A percentile compares a stretch with the other conserved stretches of the same genome.
These are phyloP conservation scores for Colletotrichum nymphaeae DNA, from an alignment of 2,329 filamentous ascomycete genomes.

Conservation along the genomic window DNA sequence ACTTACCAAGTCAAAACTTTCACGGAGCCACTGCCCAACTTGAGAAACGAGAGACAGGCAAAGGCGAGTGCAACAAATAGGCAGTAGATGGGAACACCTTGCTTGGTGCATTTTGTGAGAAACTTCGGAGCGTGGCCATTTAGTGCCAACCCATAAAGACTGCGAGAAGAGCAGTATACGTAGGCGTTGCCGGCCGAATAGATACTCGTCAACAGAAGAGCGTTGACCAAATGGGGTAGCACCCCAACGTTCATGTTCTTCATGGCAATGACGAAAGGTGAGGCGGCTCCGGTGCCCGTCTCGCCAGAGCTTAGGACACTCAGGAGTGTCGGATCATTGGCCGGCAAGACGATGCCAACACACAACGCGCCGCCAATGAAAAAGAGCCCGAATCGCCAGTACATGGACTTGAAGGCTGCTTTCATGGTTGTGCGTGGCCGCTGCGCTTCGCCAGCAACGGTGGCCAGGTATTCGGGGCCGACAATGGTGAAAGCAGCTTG, in stretches of 20 bases:
- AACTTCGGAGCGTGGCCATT: constrained; percentile 63
- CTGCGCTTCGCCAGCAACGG: constrained; percentile 76
- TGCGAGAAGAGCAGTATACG: constrained; percentile 66
- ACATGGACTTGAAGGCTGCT: constrained; percentile 78
- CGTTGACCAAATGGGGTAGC: constrained; percentile 70
- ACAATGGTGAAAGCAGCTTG: constrained; percentile 72
- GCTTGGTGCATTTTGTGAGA: constrained; percentile 64
- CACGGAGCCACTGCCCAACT: constrained; percentile 58
- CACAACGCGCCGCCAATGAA: constrained; percentile 76
- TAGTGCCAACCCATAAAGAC: constrained; percentile 66
- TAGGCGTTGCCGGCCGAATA: constrained; percentile 69
- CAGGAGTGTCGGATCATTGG: constrained; percentile 52
- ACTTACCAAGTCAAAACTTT: constrained; percentile 65
- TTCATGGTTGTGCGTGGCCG: constrained; percentile 74
- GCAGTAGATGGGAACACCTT: constrained; percentile 71
- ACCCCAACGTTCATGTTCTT: constrained; percentile 61
- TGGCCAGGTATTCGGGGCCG: constrained; percentile 75
- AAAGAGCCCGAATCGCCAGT: constrained; percentile 77
- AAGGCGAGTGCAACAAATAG: constrained; percentile 65
- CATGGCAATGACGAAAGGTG: constrained; percentile 74
- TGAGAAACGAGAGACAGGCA: constrained; percentile 64
- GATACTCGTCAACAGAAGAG: constrained; percentile 63
- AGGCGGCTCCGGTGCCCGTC: constrained; percentile 62
- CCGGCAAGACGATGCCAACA: constrained; percentile 74
- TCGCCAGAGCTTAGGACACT: constrained; percentile 37